A percentile compares a stretch with the other conserved stretches of the same genome.
Evolutionary conservation across 129 eudicot species (phyloP).

Genomic region (Flaveria robusta): DNA sequence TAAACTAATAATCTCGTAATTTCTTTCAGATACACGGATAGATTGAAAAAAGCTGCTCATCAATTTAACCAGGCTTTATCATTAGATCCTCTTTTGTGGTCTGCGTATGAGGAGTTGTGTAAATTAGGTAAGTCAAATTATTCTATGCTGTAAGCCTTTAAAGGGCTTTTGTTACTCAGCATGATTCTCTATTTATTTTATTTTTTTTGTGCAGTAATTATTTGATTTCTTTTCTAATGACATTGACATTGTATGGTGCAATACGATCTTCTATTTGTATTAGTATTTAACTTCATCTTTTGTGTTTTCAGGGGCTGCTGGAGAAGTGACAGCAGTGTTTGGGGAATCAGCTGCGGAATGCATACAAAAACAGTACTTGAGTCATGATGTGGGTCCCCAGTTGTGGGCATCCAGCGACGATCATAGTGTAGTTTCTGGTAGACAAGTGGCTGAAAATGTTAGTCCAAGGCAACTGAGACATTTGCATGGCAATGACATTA

Average conservation of each 20-base stretch:
- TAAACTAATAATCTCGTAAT: constrained; percentile 9
- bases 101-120: constrained; percentile 96
- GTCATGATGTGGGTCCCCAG: constrained; percentile 52
- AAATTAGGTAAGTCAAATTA: constrained; percentile 55
- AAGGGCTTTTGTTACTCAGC: constrained; percentile 2
- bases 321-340: constrained; percentile 76
- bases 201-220: background rate
- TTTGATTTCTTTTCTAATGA: background rate
- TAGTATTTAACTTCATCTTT: background rate
- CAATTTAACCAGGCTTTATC: constrained; percentile 94
- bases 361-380: constrained; percentile 71
- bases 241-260: background rate
- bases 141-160: constrained; percentile 7
- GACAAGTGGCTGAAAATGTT: constrained; percentile 48
- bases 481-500: constrained; percentile 43
- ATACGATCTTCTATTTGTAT: background rate
- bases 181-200: background rate
- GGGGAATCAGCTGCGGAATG: constrained; percentile 82
- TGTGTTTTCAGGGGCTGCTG: constrained; percentile 73
- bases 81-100: constrained; percentile 89
- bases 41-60: constrained; percentile 68
- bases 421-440: constrained; percentile 47
- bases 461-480: constrained; percentile 72
- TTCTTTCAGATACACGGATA: constrained; percentile 85
- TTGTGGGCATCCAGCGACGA: constrained; percentile 51